These are phyloP conservation scores for Ganoderma boninense DNA, from an alignment of 1,284 basidiomycete genomes.

Conservation along the genomic window DNA sequence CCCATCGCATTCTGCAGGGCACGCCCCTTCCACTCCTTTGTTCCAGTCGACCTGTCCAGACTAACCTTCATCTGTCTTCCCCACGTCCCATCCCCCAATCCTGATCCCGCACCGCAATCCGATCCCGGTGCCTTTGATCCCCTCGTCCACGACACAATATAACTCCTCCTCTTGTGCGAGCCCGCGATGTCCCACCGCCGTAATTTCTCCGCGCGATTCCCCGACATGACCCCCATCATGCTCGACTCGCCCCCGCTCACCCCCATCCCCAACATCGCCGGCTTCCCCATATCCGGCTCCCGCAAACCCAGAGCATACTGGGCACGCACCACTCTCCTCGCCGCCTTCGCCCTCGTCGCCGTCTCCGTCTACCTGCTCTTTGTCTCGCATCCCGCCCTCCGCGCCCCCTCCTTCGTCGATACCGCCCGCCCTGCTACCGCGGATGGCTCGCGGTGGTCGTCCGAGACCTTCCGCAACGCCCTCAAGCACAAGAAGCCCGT, in stretches of 20 bases:
- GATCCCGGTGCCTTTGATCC: background rate
- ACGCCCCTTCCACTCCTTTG: conserved; percentile 36
- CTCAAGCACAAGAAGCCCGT: conserved; percentile 38
- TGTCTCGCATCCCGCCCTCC: conserved; percentile 52
- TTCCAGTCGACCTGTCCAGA: conserved; percentile 11
- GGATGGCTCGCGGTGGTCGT: conserved; percentile 28
- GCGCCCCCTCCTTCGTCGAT: conserved; percentile 48
- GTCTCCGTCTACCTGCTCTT: conserved; percentile 64
- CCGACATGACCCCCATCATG: conserved; percentile 39
- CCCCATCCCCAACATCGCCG: conserved; percentile 38
- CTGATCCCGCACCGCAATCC: background rate
- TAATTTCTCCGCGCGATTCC: conserved; percentile 41
- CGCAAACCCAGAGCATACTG: conserved; percentile 41
- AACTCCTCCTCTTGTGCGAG: conserved; percentile 19
- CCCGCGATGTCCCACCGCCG: conserved; percentile 43
- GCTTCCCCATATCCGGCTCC: conserved; percentile 32
- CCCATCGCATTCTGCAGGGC: conserved; percentile 16
- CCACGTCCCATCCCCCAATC: conserved; percentile 3
- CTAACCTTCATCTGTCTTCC: background rate
- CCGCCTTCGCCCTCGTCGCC: conserved; percentile 56
- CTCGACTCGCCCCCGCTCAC: conserved; percentile 42
- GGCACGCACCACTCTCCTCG: conserved; percentile 60
- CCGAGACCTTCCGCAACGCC: conserved; percentile 40
- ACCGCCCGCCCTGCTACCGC: conserved; percentile 33
- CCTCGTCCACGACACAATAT: conserved; percentile 5